These are phyloP conservation scores for Piloderma croceum DNA, from an alignment of 768 basidiomycete genomes.

Conservation along the genomic window DNA sequence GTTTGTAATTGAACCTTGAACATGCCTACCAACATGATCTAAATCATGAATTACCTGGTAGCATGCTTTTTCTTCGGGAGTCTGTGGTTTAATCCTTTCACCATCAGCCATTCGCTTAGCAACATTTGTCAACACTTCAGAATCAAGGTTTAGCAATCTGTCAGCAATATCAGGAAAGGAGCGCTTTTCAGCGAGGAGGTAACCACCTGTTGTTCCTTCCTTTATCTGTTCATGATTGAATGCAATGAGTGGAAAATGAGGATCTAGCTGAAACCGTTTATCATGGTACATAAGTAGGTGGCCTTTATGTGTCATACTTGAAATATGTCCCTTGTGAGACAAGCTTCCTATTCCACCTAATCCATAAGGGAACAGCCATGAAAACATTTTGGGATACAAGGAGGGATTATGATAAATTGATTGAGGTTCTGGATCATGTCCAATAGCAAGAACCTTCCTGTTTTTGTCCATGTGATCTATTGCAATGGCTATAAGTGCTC, in stretches of 20 bases:
- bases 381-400: constrained; percentile 20
- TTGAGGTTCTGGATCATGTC: constrained; percentile 7
- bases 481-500: too few relatives aligned
- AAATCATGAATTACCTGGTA: constrained; percentile 7
- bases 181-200: constrained; percentile 3
- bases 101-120: background rate
- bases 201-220: constrained; percentile 7
- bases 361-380: constrained; percentile 26
- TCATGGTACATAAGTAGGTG: constrained; percentile 28
- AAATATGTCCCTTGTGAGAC: constrained; percentile 2
- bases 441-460: constrained; percentile 12
- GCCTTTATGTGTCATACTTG: constrained; percentile 9
- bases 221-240: constrained; percentile 29
- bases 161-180: constrained; percentile 2
- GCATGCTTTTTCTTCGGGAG: constrained; percentile 4
- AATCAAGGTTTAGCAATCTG: constrained; percentile 1
- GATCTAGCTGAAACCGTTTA: constrained; percentile 24
- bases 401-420: too few relatives aligned
- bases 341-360: constrained; percentile 17
- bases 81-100: background rate
- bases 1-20: constrained; percentile 21
- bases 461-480: too few relatives aligned
- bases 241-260: constrained; percentile 20
- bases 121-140: background rate
- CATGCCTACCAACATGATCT: constrained; percentile 5